Percentiles rank a stretch among this genome's conserved stretches.
These are phyloP conservation scores for Colletotrichum aenigma DNA, from an alignment of 2,329 filamentous ascomycete species.

Conservation along the genomic window DNA sequence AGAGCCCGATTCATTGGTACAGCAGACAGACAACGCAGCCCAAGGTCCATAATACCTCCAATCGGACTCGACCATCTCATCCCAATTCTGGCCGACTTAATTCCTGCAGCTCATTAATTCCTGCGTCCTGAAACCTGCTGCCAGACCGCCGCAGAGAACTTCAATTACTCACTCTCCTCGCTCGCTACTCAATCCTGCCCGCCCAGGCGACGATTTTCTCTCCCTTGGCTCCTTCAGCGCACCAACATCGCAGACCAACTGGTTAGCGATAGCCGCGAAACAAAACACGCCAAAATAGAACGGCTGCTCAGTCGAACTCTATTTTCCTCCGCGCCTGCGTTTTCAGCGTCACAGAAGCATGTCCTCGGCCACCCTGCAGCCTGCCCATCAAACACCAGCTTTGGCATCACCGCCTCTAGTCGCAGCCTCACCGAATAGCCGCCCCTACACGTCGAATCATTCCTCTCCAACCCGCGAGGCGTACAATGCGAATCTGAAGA, in stretches of 20 bases:
- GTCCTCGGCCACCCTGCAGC: slow-evolving; percentile 65
- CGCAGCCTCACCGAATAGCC: slow-evolving; percentile 46
- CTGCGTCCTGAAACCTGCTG: slow-evolving; percentile 17
- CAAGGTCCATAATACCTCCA: slow-evolving; percentile 18
- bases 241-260: slow-evolving; percentile 6
- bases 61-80: slow-evolving; percentile 14
- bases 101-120: slow-evolving; percentile 20
- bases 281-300: slow-evolving; percentile 17
- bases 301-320: slow-evolving; percentile 5
- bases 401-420: slow-evolving; percentile 52
- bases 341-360: slow-evolving; percentile 53
- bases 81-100: slow-evolving; percentile 17
- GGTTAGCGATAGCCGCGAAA: slow-evolving; percentile 10
- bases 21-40: slow-evolving; percentile 14
- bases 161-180: not conserved
- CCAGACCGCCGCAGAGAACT: not conserved
- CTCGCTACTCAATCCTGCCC: slow-evolving; percentile 4
- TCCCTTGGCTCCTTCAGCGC: slow-evolving; percentile 15
- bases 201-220: not conserved
- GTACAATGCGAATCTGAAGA: slow-evolving; percentile 59
- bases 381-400: slow-evolving; percentile 56
- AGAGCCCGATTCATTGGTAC: slow-evolving; percentile 36
- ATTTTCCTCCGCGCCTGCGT: slow-evolving; percentile 1
- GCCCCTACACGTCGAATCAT: slow-evolving; percentile 57
- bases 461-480: slow-evolving; percentile 58